Evolutionary conservation across 768 basidiomycete species (phyloP).

Genomic region (Lactarius hengduanensis): DNA sequence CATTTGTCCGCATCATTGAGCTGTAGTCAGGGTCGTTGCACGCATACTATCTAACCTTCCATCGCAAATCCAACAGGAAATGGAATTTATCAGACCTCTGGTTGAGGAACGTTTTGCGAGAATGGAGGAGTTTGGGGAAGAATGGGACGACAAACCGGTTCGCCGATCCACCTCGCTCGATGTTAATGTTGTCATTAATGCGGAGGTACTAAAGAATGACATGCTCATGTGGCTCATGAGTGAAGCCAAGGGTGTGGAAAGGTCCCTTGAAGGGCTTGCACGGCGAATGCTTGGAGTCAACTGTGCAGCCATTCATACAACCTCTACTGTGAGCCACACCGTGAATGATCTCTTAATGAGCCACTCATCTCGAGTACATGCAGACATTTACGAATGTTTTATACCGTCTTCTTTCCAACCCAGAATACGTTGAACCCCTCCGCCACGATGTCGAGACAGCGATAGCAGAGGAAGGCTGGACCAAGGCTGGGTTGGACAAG

Average conservation of each 20-base stretch:
- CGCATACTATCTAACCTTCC: constrained; percentile 8
- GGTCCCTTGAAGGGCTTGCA: constrained; percentile 33
- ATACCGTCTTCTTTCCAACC: constrained; percentile 30
- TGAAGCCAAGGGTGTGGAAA: constrained; percentile 35
- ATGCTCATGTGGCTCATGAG: constrained; percentile 44
- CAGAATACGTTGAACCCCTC: constrained; percentile 31
- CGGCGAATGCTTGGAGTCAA: constrained; percentile 39
- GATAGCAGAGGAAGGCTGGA: constrained; percentile 29
- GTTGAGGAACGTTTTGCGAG: constrained; percentile 6
- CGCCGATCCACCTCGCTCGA: not conserved
- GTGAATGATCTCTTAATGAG: no score
- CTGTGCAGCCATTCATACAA: constrained; percentile 40
- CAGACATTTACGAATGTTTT: constrained; percentile 23
- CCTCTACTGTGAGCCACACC: constrained; percentile 33
- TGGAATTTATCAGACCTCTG: constrained; percentile 5
- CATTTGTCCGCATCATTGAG: not conserved
- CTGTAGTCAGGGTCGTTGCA: not conserved
- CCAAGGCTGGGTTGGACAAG: constrained; percentile 18
- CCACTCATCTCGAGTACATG: not conserved
- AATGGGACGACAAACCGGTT: constrained; percentile 16
- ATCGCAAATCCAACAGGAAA: not conserved
- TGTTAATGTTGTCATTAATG: constrained; percentile 3
- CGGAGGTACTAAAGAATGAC: constrained; percentile 36
- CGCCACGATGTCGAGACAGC: constrained; percentile 30
- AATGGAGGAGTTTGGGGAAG: constrained; percentile 6